Percentiles rank a stretch among this genome's conserved stretches.
phyloP scores from a whole-genome alignment of 306 rosid species.

The Aeschynomene evenia region DNA sequence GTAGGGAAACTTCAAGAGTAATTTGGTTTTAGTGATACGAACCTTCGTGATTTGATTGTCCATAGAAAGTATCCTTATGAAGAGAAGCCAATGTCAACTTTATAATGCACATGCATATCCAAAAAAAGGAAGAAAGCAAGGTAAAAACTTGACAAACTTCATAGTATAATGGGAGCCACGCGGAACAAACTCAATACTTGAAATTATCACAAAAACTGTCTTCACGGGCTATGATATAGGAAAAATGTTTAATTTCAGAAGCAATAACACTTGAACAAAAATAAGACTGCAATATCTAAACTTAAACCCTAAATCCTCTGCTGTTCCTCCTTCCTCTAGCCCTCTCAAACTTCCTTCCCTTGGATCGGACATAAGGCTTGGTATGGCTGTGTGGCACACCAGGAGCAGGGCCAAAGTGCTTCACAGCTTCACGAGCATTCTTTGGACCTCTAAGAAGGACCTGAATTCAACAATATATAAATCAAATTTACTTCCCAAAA shows the following conservation, averaged over 20 bases:
- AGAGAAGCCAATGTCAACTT: not conserved
- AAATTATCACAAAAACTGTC: slow-evolving; percentile 14
- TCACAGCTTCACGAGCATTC: slow-evolving; percentile 80
- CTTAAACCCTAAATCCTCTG: slow-evolving; percentile 64
- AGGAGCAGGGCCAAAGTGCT: slow-evolving; percentile 85
- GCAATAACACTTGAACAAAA: not conserved
- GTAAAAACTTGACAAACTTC: not conserved
- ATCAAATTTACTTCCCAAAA: not conserved
- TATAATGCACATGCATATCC: not conserved
- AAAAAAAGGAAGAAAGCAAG: not conserved
- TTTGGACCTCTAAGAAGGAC: slow-evolving; percentile 77
- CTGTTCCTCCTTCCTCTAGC: slow-evolving; percentile 84
- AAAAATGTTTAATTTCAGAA: not conserved
- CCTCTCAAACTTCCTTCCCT: slow-evolving; percentile 79
- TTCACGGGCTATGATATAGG: not conserved
- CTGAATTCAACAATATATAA: slow-evolving; percentile 33
- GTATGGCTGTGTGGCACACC: slow-evolving; percentile 89
- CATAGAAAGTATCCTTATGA: not conserved
- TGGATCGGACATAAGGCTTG: slow-evolving; percentile 69
- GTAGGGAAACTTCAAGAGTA: too few relatives aligned
- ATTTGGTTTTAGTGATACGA: too few relatives aligned
- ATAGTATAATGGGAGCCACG: not conserved
- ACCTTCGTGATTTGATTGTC: too few relatives aligned
- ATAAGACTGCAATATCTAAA: not conserved
- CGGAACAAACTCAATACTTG: not conserved